Conservation (phyloP, 192 early-diverging fungal species). For the Entophlyctis luteolus region DNA sequence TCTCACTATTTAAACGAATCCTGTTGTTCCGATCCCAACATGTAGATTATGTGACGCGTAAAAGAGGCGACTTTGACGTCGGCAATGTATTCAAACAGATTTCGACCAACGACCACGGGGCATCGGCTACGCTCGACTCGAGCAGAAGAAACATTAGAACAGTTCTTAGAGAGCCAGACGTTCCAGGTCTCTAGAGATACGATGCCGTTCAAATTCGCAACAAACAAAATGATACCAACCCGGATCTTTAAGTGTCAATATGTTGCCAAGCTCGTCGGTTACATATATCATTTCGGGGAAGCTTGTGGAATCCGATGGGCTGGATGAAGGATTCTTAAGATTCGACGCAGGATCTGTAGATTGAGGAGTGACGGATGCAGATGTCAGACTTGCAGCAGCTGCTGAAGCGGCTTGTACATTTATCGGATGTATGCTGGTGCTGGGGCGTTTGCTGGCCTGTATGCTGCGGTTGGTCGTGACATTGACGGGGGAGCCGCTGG, state of each 20-base stretch:
- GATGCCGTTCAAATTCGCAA: not conserved
- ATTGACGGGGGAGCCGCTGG: too few species aligned
- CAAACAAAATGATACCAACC: not conserved
- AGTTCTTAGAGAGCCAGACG: conserved; percentile 8
- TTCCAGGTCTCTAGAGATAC: conserved; percentile 3
- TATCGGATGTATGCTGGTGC: too few species aligned
- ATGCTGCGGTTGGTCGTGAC: too few species aligned
- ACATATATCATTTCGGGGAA: conserved; percentile 27
- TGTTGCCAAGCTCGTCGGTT: conserved; percentile 28
- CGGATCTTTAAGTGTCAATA: conserved; percentile 20
- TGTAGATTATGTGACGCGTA: conserved; percentile 21
- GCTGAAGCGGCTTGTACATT: too few species aligned
- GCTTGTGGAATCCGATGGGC: too few species aligned
- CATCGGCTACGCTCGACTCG: not conserved
- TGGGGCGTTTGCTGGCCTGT: too few species aligned
- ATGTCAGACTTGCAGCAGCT: too few species aligned
- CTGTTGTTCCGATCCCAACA: conserved; percentile 23
- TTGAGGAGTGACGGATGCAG: too few species aligned
- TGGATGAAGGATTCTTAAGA: too few species aligned
- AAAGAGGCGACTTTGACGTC: conserved; percentile 18
- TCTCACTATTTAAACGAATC: conserved; percentile 21
- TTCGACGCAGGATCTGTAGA: too few species aligned
- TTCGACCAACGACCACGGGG: conserved; percentile 21
- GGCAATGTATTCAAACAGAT: conserved; percentile 28
- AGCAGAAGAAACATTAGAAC: not conserved